Base-by-base conservation (phyloP, 352 stramenopile genomes). In the Pythium apleroticum region DNA sequence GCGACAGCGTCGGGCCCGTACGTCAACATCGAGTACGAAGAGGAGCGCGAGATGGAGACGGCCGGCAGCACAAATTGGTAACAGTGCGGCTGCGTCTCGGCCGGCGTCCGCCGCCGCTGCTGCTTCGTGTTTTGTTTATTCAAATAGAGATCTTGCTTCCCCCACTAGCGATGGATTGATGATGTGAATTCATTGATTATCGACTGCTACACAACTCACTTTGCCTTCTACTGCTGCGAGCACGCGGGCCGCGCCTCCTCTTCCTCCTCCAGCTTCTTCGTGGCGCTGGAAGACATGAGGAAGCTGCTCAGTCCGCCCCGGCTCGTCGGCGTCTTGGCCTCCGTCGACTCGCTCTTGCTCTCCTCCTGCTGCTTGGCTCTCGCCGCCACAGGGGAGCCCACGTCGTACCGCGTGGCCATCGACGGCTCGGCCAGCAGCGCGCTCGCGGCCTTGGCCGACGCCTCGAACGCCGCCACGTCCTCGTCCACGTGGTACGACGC, bases 1-100 rank as follows among this genome's bases (percentile, higher is more conserved):
- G 48, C 28, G 28, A 63, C 37, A 80, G 72, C 63, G 14, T 72
- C 78, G 14, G 84, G 86, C 11, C 81, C 86, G 46, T 91, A 95
- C 63, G 77, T 95, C 45, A 83, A 95, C 72, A 93, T 95, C 68
- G 86, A 95, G 66, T 95, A 92, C 78, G 85, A 93, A 66, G 75
- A 93, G 64, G 84, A 93, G 65, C 75, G 78, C 64, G 78, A 87
- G 52, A 75, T 67, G 43, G 84, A 93, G 66, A 70, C 74, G 39
- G 70, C 73, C 0, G 60, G 70, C 55, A 72, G 76, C 49, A 72
- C 84, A 30, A 78, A 73, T 66, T 90, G 81, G 81, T 88, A n/a
- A n/a, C n/a, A 85, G 64, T 25, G 19, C n/a, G 17, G n/a, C 17
- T 22, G 43, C 43, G 43, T 35, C 27, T 50, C 43, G n/a, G 17